These are phyloP conservation scores for Dioscorea cayenensis DNA, from an alignment of 116 monocot genomes.

Conservation along the genomic window DNA sequence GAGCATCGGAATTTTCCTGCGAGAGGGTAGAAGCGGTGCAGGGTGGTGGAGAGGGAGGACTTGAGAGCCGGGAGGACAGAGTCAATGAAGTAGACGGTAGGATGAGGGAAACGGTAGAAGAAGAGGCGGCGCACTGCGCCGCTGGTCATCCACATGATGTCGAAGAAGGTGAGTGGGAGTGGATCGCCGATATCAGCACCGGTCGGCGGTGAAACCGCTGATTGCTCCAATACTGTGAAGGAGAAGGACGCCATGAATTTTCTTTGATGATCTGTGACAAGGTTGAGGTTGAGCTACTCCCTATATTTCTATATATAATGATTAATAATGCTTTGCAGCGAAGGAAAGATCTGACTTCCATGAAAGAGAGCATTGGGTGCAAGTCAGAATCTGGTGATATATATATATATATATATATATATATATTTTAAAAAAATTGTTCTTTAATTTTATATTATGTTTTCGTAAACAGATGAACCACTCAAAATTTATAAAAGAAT, in stretches of 20 bases:
- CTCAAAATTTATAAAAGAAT: too few relatives aligned
- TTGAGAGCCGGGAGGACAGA: slow-evolving; percentile 35
- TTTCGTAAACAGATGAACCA: too few relatives aligned
- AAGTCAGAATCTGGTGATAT: too few relatives aligned
- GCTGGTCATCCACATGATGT: slow-evolving; percentile 22
- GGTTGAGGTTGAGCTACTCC: too few relatives aligned
- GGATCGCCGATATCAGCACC: neutral
- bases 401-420: too few relatives aligned
- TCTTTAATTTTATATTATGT: too few relatives aligned
- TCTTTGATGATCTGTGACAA: too few relatives aligned
- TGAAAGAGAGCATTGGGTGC: too few relatives aligned
- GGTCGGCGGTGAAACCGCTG: neutral
- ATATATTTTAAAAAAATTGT: too few relatives aligned
- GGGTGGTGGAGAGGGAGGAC: slow-evolving; percentile 33
- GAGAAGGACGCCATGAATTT: neutral
- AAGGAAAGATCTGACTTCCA: too few relatives aligned
- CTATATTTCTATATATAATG: too few relatives aligned
- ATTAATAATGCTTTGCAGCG: too few relatives aligned
- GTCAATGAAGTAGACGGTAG: slow-evolving; percentile 20
- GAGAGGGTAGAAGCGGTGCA: slow-evolving; percentile 45
- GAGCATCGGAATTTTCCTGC: slow-evolving; percentile 22
- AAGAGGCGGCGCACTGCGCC: slow-evolving; percentile 38
- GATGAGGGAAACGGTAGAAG: slow-evolving; percentile 28
- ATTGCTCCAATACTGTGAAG: neutral
- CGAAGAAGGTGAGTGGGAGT: slow-evolving; percentile 38